Evolutionary conservation across 495 filamentous ascomycete species (phyloP).

Genomic region (Durotheca rogersii): DNA sequence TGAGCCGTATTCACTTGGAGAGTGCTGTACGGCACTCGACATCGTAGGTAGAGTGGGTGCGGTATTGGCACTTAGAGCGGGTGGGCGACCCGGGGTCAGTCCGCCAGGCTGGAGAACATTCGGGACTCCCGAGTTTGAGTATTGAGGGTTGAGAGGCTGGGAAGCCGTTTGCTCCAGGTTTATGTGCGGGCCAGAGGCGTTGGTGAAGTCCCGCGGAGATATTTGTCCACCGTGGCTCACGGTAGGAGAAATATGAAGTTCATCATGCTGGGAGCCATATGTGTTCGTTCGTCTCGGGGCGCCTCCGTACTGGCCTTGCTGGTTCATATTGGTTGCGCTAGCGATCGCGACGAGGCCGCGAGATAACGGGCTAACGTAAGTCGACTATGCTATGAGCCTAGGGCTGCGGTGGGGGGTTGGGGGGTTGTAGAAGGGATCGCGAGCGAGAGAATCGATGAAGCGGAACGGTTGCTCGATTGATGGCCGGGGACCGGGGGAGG

Average conservation of each 20-base stretch:
- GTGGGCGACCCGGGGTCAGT: slow-evolving; percentile 57
- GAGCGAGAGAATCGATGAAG: not conserved
- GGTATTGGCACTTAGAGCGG: slow-evolving; percentile 66
- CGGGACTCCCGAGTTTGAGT: slow-evolving; percentile 61
- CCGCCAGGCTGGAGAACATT: slow-evolving; percentile 68
- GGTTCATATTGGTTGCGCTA: slow-evolving; percentile 53
- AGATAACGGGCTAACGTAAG: slow-evolving; percentile 67
- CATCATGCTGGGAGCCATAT: slow-evolving; percentile 58
- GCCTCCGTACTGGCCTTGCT: slow-evolving; percentile 44
- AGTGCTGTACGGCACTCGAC: slow-evolving; percentile 50
- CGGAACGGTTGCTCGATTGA: slow-evolving; percentile 2
- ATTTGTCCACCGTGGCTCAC: slow-evolving; percentile 49
- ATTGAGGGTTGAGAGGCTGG: slow-evolving; percentile 51
- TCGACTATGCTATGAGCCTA: slow-evolving; percentile 18
- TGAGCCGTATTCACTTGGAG: slow-evolving; percentile 60
- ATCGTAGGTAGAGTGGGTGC: slow-evolving; percentile 71
- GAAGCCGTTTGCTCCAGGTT: slow-evolving; percentile 60
- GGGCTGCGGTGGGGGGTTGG: slow-evolving; percentile 9
- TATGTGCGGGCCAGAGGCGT: slow-evolving; percentile 57
- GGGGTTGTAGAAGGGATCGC: not conserved
- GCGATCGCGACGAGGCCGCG: slow-evolving; percentile 50
- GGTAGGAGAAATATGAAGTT: slow-evolving; percentile 73
- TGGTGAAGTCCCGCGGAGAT: slow-evolving; percentile 51
- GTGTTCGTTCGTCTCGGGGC: slow-evolving; percentile 45
- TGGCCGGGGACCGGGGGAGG: slow-evolving; percentile 4